phyloP scores from a whole-genome alignment of 257 asterid species.

The Eustoma russellianum region DNA sequence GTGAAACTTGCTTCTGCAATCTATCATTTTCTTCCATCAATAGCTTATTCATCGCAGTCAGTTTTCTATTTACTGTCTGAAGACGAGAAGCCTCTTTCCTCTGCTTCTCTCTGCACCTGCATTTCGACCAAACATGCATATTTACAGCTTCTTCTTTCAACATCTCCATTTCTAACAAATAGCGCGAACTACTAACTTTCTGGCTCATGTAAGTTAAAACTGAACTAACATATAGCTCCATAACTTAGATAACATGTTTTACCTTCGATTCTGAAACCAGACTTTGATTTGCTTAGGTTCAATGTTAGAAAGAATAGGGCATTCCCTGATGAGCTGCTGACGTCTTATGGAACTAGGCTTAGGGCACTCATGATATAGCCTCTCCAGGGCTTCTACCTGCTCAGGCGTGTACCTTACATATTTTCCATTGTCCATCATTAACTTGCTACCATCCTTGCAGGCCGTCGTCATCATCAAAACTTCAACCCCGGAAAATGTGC shows the following conservation, averaged over 20 bases:
- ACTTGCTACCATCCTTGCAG: slow-evolving; percentile 57
- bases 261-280: slow-evolving; percentile 95
- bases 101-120: slow-evolving; percentile 89
- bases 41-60: slow-evolving; percentile 86
- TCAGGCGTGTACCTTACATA: slow-evolving; percentile 81
- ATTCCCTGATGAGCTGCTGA: slow-evolving; percentile 82
- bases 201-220: not conserved
- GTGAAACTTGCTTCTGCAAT: slow-evolving; percentile 85
- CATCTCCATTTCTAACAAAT: not conserved
- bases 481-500: not conserved
- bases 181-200: not conserved
- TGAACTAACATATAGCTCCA: not conserved
- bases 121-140: slow-evolving; percentile 12
- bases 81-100: slow-evolving; percentile 85
- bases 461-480: slow-evolving; percentile 45
- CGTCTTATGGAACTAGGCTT: slow-evolving; percentile 85
- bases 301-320: slow-evolving; percentile 70
- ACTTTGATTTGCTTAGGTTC: slow-evolving; percentile 93
- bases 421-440: slow-evolving; percentile 57
- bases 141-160: not conserved
- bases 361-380: slow-evolving; percentile 88
- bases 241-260: not conserved
- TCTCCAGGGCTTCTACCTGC: slow-evolving; percentile 91
- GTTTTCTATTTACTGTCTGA: slow-evolving; percentile 76
- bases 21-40: slow-evolving; percentile 90